phyloP scores from a whole-genome alignment of 768 basidiomycete species.

The Mycena latifolia region DNA sequence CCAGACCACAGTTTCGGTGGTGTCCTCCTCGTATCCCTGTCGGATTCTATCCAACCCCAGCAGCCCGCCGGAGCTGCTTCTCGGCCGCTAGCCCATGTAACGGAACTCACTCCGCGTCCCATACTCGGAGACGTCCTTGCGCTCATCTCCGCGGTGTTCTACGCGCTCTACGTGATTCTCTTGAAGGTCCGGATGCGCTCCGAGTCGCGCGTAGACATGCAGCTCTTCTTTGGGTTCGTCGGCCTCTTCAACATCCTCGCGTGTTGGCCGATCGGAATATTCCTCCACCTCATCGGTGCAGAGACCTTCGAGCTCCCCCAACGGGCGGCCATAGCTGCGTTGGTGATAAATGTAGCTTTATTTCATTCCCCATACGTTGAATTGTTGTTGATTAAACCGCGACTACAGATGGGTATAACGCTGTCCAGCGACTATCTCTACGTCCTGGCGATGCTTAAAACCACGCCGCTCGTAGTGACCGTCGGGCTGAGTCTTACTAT shows the following conservation, averaged over 20 bases:
- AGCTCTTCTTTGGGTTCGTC: conserved; percentile 95
- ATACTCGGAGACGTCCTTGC: conserved; percentile 87
- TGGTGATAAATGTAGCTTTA: conserved; percentile 65
- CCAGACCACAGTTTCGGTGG: conserved; percentile 73
- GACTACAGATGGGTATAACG: conserved; percentile 91
- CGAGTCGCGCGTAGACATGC: conserved; percentile 92
- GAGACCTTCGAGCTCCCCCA: conserved; percentile 83
- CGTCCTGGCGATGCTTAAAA: conserved; percentile 94
- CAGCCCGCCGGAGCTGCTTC: conserved; percentile 29
- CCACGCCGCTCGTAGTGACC: conserved; percentile 93
- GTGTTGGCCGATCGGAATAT: conserved; percentile 81
- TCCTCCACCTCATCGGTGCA: conserved; percentile 79
- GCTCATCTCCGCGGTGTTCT: conserved; percentile 87
- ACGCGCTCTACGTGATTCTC: conserved; percentile 89
- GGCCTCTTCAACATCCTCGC: conserved; percentile 86
- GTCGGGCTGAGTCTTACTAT: conserved; percentile 95
- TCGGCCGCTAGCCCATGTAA: conserved; percentile 28
- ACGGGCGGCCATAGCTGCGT: conserved; percentile 58
- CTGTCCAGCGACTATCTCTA: conserved; percentile 89
- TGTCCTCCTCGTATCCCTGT: conserved; percentile 89
- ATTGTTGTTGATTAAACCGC: neutral
- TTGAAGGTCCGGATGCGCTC: conserved; percentile 88
- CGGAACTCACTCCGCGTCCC: conserved; percentile 49
- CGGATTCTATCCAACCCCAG: conserved; percentile 69
- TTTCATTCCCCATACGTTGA: conserved; percentile 29